Percentiles rank a stretch among this genome's conserved stretches.
phyloP scores from a whole-genome alignment of 176 grass and related monocot species.

The Miscanthus lutarioriparius region DNA sequence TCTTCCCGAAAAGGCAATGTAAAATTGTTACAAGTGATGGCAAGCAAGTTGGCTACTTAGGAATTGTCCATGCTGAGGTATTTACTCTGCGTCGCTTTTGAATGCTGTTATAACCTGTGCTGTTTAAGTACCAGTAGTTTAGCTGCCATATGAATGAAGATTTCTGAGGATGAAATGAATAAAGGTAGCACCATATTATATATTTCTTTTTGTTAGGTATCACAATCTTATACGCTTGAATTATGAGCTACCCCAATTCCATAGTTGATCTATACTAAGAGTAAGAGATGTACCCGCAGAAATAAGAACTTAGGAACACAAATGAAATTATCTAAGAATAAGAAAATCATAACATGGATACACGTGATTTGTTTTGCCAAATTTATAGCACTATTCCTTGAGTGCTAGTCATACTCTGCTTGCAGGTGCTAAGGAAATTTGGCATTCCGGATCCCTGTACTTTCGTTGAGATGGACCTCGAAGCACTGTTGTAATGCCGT shows the following conservation, averaged over 20 bases:
- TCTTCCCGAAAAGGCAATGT: conserved; percentile 88
- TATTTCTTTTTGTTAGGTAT: not conserved
- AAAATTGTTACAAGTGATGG: conserved; percentile 61
- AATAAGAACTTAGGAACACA: not conserved
- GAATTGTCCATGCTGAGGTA: conserved; percentile 90
- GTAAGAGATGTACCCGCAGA: not conserved
- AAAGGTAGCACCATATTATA: not conserved
- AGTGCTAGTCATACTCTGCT: not conserved
- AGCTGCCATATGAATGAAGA: not conserved
- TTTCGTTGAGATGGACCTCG: conserved; percentile 79
- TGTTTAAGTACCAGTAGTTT: not conserved
- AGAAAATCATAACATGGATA: not conserved
- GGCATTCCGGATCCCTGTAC: conserved; percentile 87
- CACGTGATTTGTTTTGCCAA: not conserved
- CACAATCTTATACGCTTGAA: not conserved
- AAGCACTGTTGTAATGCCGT: conserved; percentile 61
- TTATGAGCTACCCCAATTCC: not conserved
- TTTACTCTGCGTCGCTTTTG: not conserved
- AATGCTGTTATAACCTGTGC: not conserved
- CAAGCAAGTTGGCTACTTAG: conserved; percentile 79
- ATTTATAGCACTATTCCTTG: not conserved
- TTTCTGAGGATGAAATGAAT: conserved; percentile 10
- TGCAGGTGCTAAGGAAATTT: conserved; percentile 86
- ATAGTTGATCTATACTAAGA: not conserved
- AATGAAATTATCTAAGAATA: not conserved